Conservation (phyloP, 1,139 yeast species). For the Lodderomyces oxycetoniae region DNA sequence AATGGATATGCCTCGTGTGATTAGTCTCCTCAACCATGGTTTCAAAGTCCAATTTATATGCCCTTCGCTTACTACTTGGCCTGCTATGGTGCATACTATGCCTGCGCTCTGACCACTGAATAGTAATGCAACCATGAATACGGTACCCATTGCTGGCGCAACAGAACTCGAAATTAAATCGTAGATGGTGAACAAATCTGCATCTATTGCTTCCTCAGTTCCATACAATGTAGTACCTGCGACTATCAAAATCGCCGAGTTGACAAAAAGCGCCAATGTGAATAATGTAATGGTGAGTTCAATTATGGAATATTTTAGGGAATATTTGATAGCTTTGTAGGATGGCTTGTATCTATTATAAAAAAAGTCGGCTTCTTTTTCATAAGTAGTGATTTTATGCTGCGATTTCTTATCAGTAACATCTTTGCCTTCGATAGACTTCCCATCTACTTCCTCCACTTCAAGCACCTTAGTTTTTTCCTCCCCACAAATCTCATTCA, state of each 20-base stretch:
- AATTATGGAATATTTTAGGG: slow-evolving; percentile 59
- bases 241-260: slow-evolving; percentile 69
- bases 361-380: slow-evolving; percentile 31
- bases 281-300: slow-evolving; percentile 65
- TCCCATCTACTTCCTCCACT: neutral
- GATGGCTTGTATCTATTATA: slow-evolving; percentile 57
- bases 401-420: slow-evolving; percentile 11
- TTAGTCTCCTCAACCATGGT: slow-evolving; percentile 74
- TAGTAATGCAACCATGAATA: slow-evolving; percentile 71
- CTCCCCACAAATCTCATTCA: slow-evolving; percentile 16
- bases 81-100: slow-evolving; percentile 81
- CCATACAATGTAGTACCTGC: slow-evolving; percentile 71
- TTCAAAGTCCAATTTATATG: slow-evolving; percentile 68
- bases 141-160: slow-evolving; percentile 70
- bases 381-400: slow-evolving; percentile 10
- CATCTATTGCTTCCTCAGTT: slow-evolving; percentile 61
- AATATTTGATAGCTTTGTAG: slow-evolving; percentile 56
- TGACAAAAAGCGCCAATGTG: slow-evolving; percentile 74
- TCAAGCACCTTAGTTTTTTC: slow-evolving; percentile 3
- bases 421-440: neutral
- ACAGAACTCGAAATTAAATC: slow-evolving; percentile 50
- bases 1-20: slow-evolving; percentile 67
- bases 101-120: slow-evolving; percentile 82
- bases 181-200: slow-evolving; percentile 71
- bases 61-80: slow-evolving; percentile 82